Base-by-base conservation (phyloP, 2,329 filamentous ascomycete species). In the Diplodia intermedia region DNA sequence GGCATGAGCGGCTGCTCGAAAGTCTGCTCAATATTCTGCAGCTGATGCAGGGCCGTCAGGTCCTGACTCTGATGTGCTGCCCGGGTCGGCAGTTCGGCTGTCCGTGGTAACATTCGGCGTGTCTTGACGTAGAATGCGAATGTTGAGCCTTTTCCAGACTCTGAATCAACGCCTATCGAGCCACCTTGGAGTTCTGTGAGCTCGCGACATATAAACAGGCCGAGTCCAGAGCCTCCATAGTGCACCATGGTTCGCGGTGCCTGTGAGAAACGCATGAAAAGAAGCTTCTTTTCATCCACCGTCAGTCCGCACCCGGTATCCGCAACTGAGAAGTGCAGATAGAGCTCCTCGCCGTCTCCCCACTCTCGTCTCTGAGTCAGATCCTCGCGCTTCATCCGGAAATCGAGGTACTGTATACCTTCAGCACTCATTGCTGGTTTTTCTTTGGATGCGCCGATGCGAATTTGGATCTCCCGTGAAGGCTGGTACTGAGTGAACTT, bases 101-200 rank as follows among this genome's bases (percentile, higher is more conserved):
- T 52, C 23, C 14, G 43, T 38, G 60, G 60, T n/a, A 63, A 12
- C 3, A 15, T 6, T 79, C 84, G 87, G 74, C 86, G 86, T 57
- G 86, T 85, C 70, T 88, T 88, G 75, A 92, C 84, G 74, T 90
- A 91, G 75, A 92, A 92, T 53, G 86, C 88, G 76, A 92, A 91
- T 0, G 86, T 90, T 75, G 88, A 90, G 50, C 90, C 90, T 26
- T 86, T 79, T 9, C 87, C 89, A 69, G 86, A 84, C 65, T 84
- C 79, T 0, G 88, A 90, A 2, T 84, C 82, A 4, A 92, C 88
- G 2, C 90, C 90, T 52, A 93, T 92, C 66, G 90, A 86, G 4
- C 91, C 90, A 23, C 90, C 89, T 73, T 92, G 90, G 23, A 92
- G 82, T 75, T 93, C 90, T 0, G 89, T 90, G 14, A 93, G 82